These are phyloP conservation scores for Colletotrichum somersetense DNA, from an alignment of 2,329 filamentous ascomycete species.

Conservation along the genomic window DNA sequence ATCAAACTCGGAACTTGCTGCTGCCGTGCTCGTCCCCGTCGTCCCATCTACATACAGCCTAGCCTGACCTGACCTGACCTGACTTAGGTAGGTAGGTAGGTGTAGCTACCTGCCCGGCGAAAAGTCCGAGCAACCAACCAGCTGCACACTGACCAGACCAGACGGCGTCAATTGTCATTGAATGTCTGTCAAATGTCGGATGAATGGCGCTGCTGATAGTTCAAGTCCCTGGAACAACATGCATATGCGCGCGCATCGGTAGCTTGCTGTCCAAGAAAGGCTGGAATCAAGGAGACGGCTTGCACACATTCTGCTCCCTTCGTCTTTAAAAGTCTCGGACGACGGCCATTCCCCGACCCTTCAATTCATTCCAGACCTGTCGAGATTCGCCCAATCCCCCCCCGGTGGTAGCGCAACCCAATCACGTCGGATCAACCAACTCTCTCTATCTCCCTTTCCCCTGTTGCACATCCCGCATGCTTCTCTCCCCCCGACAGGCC, in stretches of 20 bases:
- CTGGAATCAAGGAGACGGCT: slow-evolving; percentile 3
- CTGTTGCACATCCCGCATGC: slow-evolving; percentile 40
- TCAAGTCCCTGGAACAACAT: not conserved
- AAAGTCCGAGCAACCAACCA: not conserved
- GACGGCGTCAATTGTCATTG: not conserved
- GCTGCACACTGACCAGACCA: not conserved
- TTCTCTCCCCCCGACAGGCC: slow-evolving; percentile 1
- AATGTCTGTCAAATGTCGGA: not conserved
- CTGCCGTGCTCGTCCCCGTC: not conserved
- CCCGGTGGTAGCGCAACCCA: slow-evolving; percentile 31
- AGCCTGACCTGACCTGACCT: not conserved
- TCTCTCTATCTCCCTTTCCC: slow-evolving; percentile 6
- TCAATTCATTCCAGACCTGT: slow-evolving; percentile 34
- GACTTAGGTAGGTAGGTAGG: no score
- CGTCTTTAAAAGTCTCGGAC: not conserved
- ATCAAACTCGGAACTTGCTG: not conserved
- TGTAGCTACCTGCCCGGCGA: not conserved
- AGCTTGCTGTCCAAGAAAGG: not conserved
- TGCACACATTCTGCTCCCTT: not conserved
- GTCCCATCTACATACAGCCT: not conserved
- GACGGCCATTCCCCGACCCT: not conserved
- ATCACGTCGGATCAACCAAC: slow-evolving; percentile 36
- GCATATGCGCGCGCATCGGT: not conserved
- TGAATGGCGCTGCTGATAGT: not conserved
- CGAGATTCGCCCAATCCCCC: slow-evolving; percentile 31